Percentiles rank a stretch among this genome's conserved stretches.
phyloP scores from a whole-genome alignment of 805 yeast genomes.

The Lipomyces orientalis region DNA sequence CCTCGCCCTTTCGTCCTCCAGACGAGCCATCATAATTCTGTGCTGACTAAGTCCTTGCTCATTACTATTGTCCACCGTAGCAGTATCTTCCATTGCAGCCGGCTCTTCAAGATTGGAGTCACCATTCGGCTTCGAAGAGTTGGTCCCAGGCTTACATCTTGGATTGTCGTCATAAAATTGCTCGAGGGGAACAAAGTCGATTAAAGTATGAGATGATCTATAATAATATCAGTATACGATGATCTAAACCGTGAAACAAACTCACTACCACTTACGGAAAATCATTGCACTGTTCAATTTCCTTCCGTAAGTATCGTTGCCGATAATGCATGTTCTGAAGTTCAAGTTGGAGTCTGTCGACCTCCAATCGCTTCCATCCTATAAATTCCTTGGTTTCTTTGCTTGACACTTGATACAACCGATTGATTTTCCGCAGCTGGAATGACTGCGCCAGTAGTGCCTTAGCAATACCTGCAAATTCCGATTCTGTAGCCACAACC shows the following conservation, averaged over 20 bases:
- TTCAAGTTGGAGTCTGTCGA: conserved; percentile 30
- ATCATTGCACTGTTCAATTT: conserved; percentile 28
- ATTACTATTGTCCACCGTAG: background rate
- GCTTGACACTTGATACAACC: conserved; percentile 13
- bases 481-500: conserved; percentile 5
- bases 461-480: conserved; percentile 19
- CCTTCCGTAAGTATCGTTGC: conserved; percentile 28
- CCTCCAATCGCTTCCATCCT: conserved; percentile 13
- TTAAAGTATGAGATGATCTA: conserved; percentile 22
- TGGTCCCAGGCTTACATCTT: conserved; percentile 7
- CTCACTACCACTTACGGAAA: conserved; percentile 22
- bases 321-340: conserved; percentile 29
- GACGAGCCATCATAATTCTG: conserved; percentile 25
- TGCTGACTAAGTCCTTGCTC: conserved; percentile 9
- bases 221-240: background rate
- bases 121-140: background rate
- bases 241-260: background rate
- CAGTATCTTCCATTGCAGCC: background rate
- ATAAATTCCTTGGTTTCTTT: conserved; percentile 6
- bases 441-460: conserved; percentile 8
- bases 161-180: conserved; percentile 27
- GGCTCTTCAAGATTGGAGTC: background rate
- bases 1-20: conserved; percentile 32
- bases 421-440: conserved; percentile 12
- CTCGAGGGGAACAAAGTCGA: conserved; percentile 33